A percentile compares a stretch with the other conserved stretches of the same genome.
phyloP scores from a whole-genome alignment of 2,329 filamentous ascomycete species.

The Colletotrichum sojae region DNA sequence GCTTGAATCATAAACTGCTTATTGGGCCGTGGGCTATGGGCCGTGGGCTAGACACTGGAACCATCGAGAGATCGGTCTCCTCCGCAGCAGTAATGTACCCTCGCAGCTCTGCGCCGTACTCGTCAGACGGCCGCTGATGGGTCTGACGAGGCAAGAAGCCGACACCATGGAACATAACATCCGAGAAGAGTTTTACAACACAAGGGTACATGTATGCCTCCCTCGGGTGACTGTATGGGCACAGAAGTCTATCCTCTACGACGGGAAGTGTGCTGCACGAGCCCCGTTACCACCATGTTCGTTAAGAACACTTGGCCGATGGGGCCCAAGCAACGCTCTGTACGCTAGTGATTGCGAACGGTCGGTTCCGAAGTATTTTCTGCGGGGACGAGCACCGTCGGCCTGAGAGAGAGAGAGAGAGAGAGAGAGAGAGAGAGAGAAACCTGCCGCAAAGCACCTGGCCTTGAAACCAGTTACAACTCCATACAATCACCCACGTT shows the following conservation, averaged over 20 bases:
- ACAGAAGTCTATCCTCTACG: slow-evolving; percentile 50
- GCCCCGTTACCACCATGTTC: not conserved
- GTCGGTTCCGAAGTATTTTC: too few species aligned
- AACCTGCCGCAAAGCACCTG: too few species aligned
- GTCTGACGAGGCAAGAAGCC: slow-evolving; percentile 52
- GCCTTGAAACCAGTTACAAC: too few species aligned
- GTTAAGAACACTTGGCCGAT: not conserved
- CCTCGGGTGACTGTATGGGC: slow-evolving; percentile 56
- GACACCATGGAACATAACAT: slow-evolving; percentile 49
- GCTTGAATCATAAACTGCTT: slow-evolving; percentile 49
- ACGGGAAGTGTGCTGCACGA: not conserved
- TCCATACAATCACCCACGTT: too few species aligned
- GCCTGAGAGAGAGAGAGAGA: too few species aligned
- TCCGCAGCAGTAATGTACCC: slow-evolving; percentile 50
- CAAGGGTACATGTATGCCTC: slow-evolving; percentile 50
- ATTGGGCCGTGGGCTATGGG: slow-evolving; percentile 57
- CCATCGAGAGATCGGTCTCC: slow-evolving; percentile 55
- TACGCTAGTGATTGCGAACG: too few species aligned
- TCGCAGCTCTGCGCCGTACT: slow-evolving; percentile 53
- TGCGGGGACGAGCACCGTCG: too few species aligned
- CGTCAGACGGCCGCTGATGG: slow-evolving; percentile 48
- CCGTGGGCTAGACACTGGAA: slow-evolving; percentile 54
- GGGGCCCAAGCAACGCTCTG: too few species aligned
- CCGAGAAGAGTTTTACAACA: slow-evolving; percentile 50
- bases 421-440: too few species aligned